Conservation (phyloP, 306 rosid genomes). For the Prunus salicina region DNA sequence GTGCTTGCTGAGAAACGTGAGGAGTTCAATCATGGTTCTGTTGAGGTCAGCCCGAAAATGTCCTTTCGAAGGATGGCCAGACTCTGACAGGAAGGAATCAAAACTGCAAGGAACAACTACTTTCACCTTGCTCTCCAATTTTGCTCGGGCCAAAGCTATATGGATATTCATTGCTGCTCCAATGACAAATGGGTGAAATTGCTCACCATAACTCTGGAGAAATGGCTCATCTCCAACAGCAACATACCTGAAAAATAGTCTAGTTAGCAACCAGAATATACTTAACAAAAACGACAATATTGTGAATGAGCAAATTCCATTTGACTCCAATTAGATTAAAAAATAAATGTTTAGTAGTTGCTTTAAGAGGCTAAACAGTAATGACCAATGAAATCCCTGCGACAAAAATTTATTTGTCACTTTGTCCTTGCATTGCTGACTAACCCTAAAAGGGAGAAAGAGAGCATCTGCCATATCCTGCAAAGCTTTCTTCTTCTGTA, state of each 20-base stretch:
- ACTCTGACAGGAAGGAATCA: conserved; percentile 63
- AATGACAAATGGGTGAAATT: conserved; percentile 61
- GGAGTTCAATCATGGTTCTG: conserved; percentile 78
- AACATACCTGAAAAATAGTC: conserved; percentile 56
- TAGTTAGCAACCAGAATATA: conserved; percentile 22
- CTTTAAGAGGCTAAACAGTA: neutral
- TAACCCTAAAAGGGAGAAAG: neutral
- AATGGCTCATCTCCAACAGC: conserved; percentile 92
- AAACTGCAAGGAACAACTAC: conserved; percentile 95
- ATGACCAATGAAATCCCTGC: neutral
- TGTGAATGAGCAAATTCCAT: conserved; percentile 13
- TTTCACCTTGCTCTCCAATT: conserved; percentile 61
- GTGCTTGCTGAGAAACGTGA: conserved; percentile 68
- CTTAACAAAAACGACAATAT: conserved; percentile 13
- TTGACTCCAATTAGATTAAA: neutral
- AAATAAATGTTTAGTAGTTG: neutral
- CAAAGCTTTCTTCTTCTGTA: neutral
- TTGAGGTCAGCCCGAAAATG: conserved; percentile 78
- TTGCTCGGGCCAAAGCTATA: conserved; percentile 59
- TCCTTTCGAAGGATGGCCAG: conserved; percentile 54
- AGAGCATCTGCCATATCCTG: neutral
- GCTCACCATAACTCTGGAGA: conserved; percentile 69
- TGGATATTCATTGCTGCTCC: conserved; percentile 83
- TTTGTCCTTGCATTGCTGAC: neutral
- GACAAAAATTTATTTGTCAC: neutral